Evolutionary conservation across 495 filamentous ascomycete species (phyloP), one percentile per base, ranked within the genome.

Genomic region (Evernia prunastri): DNA sequence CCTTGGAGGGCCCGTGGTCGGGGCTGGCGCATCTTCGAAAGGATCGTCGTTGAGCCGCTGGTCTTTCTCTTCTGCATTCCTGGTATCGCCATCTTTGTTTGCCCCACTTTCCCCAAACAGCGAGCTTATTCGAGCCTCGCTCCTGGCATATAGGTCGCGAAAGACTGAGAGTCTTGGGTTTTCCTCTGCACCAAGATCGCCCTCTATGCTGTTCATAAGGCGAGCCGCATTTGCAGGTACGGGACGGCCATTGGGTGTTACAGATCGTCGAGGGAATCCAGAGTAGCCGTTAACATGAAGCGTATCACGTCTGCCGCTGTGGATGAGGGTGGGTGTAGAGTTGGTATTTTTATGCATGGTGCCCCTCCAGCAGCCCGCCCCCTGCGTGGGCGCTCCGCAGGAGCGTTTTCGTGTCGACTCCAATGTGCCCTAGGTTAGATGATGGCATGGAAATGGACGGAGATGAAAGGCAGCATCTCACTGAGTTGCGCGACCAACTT

Each of bases 121-220:
- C 7, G 71, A 70, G 62, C 79, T 79, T 56, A 90, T 81, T 73
- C 80, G 81, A 61, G 81, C 80, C 72, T 89, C 87, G 53, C 80
- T 84, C 62, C 73, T 75, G 58, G 70, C 76, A 73, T 83, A 89
- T 49, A 86, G 69, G 17, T 84, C 80, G 65, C 80, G 82, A 68
- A 89, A 89, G 66, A 81, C 70, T 49, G 81, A 80, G 65, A 84
- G 76, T 72, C 81, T 79, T 62, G 84, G 81, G 72, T 90, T 87
- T 63, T 90, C 87, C 61, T 89, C 87, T 66, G 70, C 73, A 61
- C 74, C 74, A 59, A 75, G 73, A 72, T 83, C 81, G 59, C 74
- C 76, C 62, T 82, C 73, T 73, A 79, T 74, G 73, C 78, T 74
- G 73, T 71, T 78, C 63, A 73, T 76, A 61, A 77, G 74, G 68